Conservation (phyloP, 257 asterid genomes). For the Solanum gracilifrons region DNA sequence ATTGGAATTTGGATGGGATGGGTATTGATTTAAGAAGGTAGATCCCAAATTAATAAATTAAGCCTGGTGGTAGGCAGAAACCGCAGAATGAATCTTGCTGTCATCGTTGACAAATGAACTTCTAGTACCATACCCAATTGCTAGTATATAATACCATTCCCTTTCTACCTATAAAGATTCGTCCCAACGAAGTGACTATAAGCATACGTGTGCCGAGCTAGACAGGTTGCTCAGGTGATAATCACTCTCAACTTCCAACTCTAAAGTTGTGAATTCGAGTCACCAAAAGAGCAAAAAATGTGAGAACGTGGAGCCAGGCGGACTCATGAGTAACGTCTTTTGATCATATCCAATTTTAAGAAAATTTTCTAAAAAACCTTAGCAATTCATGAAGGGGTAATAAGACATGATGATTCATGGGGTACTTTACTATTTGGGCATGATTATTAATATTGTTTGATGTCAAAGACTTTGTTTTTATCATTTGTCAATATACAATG, state of each 20-base stretch:
- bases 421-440: background rate
- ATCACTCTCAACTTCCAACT: fast-evolving
- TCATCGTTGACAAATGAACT: background rate
- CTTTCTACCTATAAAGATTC: background rate
- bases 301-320: background rate
- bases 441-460: background rate
- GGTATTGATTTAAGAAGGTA: background rate
- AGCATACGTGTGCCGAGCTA: background rate
- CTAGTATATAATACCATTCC: background rate
- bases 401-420: background rate
- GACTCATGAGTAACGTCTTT: background rate
- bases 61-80: background rate
- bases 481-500: background rate
- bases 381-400: background rate
- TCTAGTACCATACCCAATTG: background rate
- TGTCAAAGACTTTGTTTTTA: background rate
- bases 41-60: background rate
- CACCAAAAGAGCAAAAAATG: background rate
- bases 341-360: background rate
- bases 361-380: background rate
- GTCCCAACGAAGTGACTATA: background rate
- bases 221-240: background rate
- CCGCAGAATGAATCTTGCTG: background rate
- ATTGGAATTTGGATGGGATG: no score
- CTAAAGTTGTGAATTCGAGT: background rate